Evolutionary conservation across 2,329 filamentous ascomycete species (phyloP), one percentile per base, ranked within the genome.

Genomic region (Fusarium illudens): DNA sequence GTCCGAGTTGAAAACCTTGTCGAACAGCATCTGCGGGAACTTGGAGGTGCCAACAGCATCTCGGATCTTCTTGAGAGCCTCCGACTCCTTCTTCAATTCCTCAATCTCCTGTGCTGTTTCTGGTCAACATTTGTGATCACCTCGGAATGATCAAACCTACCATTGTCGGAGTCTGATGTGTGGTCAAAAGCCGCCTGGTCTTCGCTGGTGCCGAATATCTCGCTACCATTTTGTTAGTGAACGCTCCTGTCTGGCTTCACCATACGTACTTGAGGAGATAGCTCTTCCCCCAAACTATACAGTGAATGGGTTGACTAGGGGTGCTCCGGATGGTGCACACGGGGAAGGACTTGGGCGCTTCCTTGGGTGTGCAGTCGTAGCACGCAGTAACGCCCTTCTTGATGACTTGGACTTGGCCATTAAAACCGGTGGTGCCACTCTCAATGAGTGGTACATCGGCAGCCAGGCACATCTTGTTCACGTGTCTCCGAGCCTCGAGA

Each of bases 271-370:
- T 96, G 64, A 99, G 87, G 9, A 99, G 85, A 78, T 98, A 99
- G 77, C 94, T 97, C 81, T 98, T 99, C 19, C 88, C 95, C 96
- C 96, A 99, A 3, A 99, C 95, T 65, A 99, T 99, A 81, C 96
- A 98, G 80, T 99, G 96, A 42, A 99, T 98, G 1, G 95, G 93
- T 74, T 98, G 95, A 69, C 92, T 97, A 0, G 96, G 96, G 0
- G 94, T 99, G 78, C 93, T 97, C 77, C 96, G 89, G 73, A 99
- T 98, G 2, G 96, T 99, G 82, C 96, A 99, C 39, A 98, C 94
- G 2, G 96, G 94, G 75, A 96, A 98, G 2, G 91, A 92, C 78
- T 97, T 98, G 6, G 95, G 95, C 2, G 91, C 89, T 64, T 95
- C 92, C 79, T 99, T 99, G 3, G 89, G 87, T 13, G 89, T 92